A percentile compares a stretch with the other conserved stretches of the same genome.
phyloP scores from a whole-genome alignment of 1,284 basidiomycete species.

The Naganishia sp. region DNA sequence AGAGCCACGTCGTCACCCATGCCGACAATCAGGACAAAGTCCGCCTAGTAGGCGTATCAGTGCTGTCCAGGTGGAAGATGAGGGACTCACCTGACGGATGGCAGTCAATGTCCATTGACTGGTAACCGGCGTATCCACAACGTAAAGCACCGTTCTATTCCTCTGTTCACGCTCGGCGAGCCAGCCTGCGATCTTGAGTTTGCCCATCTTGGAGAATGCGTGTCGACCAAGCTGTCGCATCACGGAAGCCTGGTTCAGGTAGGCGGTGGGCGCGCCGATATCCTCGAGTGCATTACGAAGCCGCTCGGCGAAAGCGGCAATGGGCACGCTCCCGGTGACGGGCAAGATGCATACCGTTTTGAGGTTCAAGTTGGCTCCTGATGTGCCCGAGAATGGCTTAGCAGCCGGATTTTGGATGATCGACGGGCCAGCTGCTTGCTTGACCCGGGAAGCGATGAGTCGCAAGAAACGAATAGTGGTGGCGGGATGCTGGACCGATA shows the following conservation, averaged over 20 bases:
- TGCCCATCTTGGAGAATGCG: constrained; percentile 90
- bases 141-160: constrained; percentile 86
- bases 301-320: constrained; percentile 83
- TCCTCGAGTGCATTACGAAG: constrained; percentile 82
- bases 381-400: constrained; percentile 56
- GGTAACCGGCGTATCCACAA: constrained; percentile 86
- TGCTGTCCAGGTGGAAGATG: background rate
- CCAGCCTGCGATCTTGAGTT: constrained; percentile 90
- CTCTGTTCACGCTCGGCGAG: constrained; percentile 91
- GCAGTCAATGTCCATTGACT: constrained; percentile 97
- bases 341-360: constrained; percentile 58
- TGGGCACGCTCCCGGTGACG: constrained; percentile 73
- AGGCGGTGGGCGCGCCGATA: constrained; percentile 82
- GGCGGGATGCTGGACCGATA: constrained; percentile 85
- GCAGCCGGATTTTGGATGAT: constrained; percentile 33
- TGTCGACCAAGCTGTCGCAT: constrained; percentile 86
- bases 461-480: constrained; percentile 94
- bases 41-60: constrained; percentile 63
- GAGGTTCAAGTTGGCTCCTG: constrained; percentile 81
- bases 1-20: constrained; percentile 85
- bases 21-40: constrained; percentile 92
- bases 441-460: constrained; percentile 89
- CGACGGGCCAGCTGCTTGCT: constrained; percentile 64
- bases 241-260: constrained; percentile 86
- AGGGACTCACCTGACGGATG: constrained; percentile 72